Conservation (phyloP, 2,329 filamentous ascomycete species). For the Corinectria fuckeliana region DNA sequence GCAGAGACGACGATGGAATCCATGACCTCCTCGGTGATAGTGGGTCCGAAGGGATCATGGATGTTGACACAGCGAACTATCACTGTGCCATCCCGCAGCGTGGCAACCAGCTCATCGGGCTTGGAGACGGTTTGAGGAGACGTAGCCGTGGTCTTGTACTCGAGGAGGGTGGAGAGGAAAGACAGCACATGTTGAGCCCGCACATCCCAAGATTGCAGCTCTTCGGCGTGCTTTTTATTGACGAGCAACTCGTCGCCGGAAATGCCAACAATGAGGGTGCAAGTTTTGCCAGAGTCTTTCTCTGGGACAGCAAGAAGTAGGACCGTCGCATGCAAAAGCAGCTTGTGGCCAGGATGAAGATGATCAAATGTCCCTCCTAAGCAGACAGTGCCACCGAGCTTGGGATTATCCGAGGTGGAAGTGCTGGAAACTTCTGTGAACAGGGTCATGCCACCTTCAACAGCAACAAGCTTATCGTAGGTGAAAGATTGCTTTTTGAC, state of each 20-base stretch:
- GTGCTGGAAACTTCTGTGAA: constrained; percentile 13
- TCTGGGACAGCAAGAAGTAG: constrained; percentile 68
- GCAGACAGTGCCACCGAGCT: constrained; percentile 58
- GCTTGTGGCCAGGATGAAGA: constrained; percentile 92
- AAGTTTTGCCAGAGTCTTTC: constrained; percentile 47
- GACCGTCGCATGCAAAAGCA: constrained; percentile 88
- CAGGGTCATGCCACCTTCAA: constrained; percentile 60
- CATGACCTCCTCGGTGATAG: constrained; percentile 80
- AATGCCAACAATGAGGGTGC: constrained; percentile 80
- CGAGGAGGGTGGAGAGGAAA: constrained; percentile 73
- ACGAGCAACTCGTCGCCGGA: constrained; percentile 85
- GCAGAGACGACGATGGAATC: constrained; percentile 84
- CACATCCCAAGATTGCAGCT: constrained; percentile 79
- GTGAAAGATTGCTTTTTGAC: constrained; percentile 56
- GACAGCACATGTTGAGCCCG: constrained; percentile 72
- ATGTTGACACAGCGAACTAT: constrained; percentile 83
- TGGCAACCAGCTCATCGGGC: constrained; percentile 48
- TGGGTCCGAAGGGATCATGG: constrained; percentile 88
- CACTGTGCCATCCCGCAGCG: constrained; percentile 65
- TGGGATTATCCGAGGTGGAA: constrained; percentile 1
- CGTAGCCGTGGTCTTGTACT: constrained; percentile 44
- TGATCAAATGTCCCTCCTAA: constrained; percentile 97
- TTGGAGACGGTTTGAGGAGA: constrained; percentile 20
- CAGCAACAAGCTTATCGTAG: constrained; percentile 57
- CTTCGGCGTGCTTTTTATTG: constrained; percentile 87